Evolutionary conservation across 2,329 filamentous ascomycete species (phyloP).

Genomic region (Paecilomyces variotii): DNA sequence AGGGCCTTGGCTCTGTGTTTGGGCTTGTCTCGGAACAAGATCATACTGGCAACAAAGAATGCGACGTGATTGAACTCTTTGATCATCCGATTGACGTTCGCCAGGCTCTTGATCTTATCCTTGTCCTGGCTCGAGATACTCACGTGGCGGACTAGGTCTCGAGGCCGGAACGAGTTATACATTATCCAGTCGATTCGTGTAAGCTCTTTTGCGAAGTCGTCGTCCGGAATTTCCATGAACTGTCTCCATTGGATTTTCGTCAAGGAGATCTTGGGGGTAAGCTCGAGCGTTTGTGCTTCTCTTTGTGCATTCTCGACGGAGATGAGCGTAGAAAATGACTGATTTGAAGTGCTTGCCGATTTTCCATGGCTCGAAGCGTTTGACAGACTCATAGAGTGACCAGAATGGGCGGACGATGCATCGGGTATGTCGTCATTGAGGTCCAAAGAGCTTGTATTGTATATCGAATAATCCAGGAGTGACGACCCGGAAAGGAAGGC

Average conservation of each 20-base stretch:
- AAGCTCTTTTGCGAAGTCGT: slow-evolving; percentile 81
- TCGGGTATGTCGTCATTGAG: slow-evolving; percentile 32
- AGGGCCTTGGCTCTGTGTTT: slow-evolving; percentile 88
- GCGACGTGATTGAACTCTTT: slow-evolving; percentile 83
- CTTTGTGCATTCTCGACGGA: slow-evolving; percentile 65
- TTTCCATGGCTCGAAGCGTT: slow-evolving; percentile 31
- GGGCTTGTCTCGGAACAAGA: slow-evolving; percentile 84
- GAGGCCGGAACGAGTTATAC: slow-evolving; percentile 89
- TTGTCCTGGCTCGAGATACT: slow-evolving; percentile 53
- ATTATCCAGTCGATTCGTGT: slow-evolving; percentile 97
- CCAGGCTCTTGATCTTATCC: slow-evolving; percentile 59
- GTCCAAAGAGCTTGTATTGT: slow-evolving; percentile 31
- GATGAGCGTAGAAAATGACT: slow-evolving; percentile 33
- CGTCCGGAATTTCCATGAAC: slow-evolving; percentile 79
- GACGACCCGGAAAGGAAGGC: slow-evolving; percentile 20
- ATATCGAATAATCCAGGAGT: slow-evolving; percentile 25
- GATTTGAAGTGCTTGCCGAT: slow-evolving; percentile 31
- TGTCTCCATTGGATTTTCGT: slow-evolving; percentile 83
- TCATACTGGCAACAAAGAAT: slow-evolving; percentile 74
- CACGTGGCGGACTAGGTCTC: slow-evolving; percentile 87
- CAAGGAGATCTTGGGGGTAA: slow-evolving; percentile 60
- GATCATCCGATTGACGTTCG: slow-evolving; percentile 91
- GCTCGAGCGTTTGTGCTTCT: slow-evolving; percentile 64
- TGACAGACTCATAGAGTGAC: slow-evolving; percentile 32
- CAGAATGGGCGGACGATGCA: slow-evolving; percentile 17